phyloP scores from a whole-genome alignment of 768 basidiomycete genomes.

The Coprinopsis sp. region DNA sequence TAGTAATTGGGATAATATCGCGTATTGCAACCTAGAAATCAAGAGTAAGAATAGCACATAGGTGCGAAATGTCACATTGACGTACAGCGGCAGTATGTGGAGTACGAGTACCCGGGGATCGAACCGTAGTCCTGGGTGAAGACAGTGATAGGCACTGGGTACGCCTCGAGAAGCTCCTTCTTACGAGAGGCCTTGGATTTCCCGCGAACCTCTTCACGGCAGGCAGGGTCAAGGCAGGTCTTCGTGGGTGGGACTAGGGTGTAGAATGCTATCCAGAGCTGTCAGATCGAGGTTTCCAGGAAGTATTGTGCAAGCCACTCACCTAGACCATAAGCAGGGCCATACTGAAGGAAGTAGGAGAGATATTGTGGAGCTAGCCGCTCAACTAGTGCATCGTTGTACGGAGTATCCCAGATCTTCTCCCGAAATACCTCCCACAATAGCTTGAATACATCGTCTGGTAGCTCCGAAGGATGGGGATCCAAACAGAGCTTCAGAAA shows the following conservation, averaged over 20 bases:
- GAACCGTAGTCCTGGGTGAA: neutral
- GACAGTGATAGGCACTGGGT: neutral
- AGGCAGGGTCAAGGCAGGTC: neutral
- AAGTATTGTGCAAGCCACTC: neutral
- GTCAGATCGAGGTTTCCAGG: neutral
- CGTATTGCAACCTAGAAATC: slow-evolving; percentile 8
- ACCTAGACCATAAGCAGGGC: neutral
- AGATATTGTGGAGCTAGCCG: neutral
- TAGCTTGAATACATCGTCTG: neutral
- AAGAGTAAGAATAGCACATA: neutral
- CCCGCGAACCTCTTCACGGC: neutral
- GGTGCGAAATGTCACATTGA: neutral
- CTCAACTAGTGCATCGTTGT: neutral
- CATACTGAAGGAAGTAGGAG: neutral
- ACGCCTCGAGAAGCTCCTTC: neutral
- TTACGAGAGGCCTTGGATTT: neutral
- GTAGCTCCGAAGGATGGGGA: no score
- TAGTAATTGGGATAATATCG: slow-evolving; percentile 14
- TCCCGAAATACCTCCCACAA: neutral
- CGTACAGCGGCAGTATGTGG: neutral
- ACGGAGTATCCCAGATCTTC: neutral
- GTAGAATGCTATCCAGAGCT: neutral
- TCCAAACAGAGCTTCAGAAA: no score
- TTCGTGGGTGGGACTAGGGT: neutral
- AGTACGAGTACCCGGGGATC: neutral